Evolutionary conservation across 192 early-diverging fungal genomes (phyloP), one percentile per base, ranked within the genome.

Genomic region (Backusella circina): DNA sequence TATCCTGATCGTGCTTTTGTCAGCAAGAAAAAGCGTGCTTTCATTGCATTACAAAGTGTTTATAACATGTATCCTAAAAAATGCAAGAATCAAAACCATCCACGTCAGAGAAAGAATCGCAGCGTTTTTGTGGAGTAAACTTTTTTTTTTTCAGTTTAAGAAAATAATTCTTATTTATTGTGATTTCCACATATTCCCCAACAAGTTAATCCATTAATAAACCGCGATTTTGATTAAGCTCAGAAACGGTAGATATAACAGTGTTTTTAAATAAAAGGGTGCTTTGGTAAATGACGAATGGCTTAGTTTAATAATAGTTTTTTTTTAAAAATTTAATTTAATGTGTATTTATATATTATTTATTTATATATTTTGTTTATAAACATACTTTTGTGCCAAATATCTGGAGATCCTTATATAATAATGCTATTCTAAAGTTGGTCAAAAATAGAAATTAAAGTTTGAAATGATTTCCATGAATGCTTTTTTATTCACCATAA

Each of bases 1-100:
- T 87, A 86, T 65, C 80, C 80, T 4, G 71, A 66, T 35, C 78
- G 86, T 32, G 84, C 84, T 47, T 73, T 77, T 70, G 26, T 81
- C 3, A 77, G 41, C 2, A 71, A 44, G 3, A 65, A 32, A 16
- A 31, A 72, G 18, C 67, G 79, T 3, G 44, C 28, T 0, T 41
- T 50, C 23, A 44, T 81, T 23, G 67, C 72, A 28, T 41, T 81
- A 2, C 13, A 26, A 10, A 65, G 71, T 71, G 72, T 81, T 12
- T 81, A 81, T 54, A 64, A 51, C 6, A 18, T 81, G 1, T 37
- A 71, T n/a, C 13, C 23, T 30, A 12, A 28, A 61, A 13, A 41
- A 31, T 10, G 50, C 8, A 26, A 18, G 0, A 33, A 18, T 21
- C 54, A 72, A 31, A 38, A 26, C 16, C 16, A 47, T 2, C 18